Conservation (phyloP, 306 rosid genomes). For the Lagenaria siceraria region DNA sequence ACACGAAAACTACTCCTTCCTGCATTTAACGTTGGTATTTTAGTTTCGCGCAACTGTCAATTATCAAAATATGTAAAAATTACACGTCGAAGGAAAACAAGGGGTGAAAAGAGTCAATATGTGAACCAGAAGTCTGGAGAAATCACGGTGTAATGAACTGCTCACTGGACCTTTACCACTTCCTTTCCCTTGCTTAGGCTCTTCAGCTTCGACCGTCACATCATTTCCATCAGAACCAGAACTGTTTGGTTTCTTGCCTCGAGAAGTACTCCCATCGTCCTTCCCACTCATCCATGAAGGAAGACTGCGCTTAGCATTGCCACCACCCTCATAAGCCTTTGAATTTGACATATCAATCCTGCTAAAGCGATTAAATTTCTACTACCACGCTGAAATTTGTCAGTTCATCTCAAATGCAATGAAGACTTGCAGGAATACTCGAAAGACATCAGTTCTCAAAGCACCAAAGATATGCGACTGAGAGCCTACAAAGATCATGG, state of each 20-base stretch:
- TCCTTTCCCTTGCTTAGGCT: slow-evolving; percentile 22
- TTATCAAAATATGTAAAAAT: neutral
- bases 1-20: slow-evolving; percentile 87
- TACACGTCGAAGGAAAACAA: neutral
- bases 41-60: neutral
- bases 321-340: slow-evolving; percentile 11
- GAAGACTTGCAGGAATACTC: neutral
- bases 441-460: neutral
- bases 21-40: slow-evolving; percentile 16
- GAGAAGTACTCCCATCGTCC: slow-evolving; percentile 17
- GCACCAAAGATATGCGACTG: neutral
- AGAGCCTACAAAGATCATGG: neutral
- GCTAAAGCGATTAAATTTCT: neutral
- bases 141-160: slow-evolving; percentile 22
- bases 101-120: neutral
- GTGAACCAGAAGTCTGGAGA: slow-evolving; percentile 58
- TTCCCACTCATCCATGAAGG: slow-evolving; percentile 57
- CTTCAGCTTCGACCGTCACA: slow-evolving; percentile 17
- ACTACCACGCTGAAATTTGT: neutral
- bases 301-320: slow-evolving; percentile 36
- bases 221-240: slow-evolving; percentile 21
- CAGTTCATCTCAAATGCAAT: neutral
- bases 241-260: slow-evolving; percentile 29
- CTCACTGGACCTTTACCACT: neutral
- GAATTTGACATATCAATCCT: slow-evolving; percentile 36